Evolutionary conservation across 164 flowering plant genomes (phyloP).

Genomic region (Nymphaea colorata): DNA sequence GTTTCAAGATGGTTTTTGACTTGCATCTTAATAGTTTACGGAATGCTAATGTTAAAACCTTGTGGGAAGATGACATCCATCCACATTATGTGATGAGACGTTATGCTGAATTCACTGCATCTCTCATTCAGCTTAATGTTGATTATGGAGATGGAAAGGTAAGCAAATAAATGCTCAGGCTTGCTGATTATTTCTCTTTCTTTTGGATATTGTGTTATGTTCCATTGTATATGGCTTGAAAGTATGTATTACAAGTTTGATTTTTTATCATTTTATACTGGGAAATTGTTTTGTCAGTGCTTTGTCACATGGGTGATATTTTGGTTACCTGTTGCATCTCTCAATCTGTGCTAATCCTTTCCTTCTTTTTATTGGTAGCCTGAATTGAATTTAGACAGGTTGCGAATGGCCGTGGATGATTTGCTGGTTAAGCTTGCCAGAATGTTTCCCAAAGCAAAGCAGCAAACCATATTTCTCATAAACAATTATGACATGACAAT

Average conservation of each 20-base stretch:
- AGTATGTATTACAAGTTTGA: too few relatives aligned
- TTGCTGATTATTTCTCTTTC: not conserved
- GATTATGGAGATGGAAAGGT: constrained; percentile 98
- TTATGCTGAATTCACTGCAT: constrained; percentile 97
- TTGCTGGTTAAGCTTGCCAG: constrained; percentile 76
- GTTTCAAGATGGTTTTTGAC: constrained; percentile 98
- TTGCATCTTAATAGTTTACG: constrained; percentile 88
- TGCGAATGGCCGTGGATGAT: constrained; percentile 94
- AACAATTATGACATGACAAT: constrained; percentile 98
- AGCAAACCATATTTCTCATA: constrained; percentile 82
- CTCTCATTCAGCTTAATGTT: constrained; percentile 83
- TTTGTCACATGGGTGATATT: too few relatives aligned
- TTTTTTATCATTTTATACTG: too few relatives aligned
- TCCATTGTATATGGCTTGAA: too few relatives aligned
- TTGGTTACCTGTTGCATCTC: not conserved
- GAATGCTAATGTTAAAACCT: constrained; percentile 68
- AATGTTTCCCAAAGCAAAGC: constrained; percentile 55
- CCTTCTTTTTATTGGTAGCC: constrained; percentile 36
- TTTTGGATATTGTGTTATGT: too few relatives aligned
- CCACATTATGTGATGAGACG: constrained; percentile 98
- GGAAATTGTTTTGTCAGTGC: too few relatives aligned
- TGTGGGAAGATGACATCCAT: constrained; percentile 99
- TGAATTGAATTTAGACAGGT: constrained; percentile 80
- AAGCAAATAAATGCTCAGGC: not conserved
- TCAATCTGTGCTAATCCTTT: not conserved